These are phyloP conservation scores for Dipodascopsis tothii DNA, from an alignment of 805 yeast genomes.

Conservation along the genomic window DNA sequence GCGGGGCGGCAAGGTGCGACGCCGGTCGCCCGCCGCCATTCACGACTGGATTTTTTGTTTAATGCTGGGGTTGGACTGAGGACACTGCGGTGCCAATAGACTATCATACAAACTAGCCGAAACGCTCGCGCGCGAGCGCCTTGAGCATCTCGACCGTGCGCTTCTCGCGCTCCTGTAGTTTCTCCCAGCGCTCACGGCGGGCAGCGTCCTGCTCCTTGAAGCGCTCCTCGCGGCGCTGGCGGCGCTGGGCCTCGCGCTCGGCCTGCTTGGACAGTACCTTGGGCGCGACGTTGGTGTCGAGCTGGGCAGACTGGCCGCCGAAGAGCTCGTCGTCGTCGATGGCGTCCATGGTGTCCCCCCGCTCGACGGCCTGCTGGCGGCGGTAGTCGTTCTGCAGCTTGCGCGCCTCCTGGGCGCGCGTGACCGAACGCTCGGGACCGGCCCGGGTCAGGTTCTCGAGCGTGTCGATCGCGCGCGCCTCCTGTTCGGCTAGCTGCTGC, in stretches of 20 bases:
- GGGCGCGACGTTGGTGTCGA: slow-evolving; percentile 12
- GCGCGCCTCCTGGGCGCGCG: slow-evolving; percentile 14
- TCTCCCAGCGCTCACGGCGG: slow-evolving; percentile 18
- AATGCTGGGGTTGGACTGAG: no score
- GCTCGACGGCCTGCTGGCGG: slow-evolving; percentile 6
- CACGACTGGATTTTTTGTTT: no score
- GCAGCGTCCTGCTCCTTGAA: slow-evolving; percentile 19
- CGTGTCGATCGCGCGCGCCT: slow-evolving; percentile 3
- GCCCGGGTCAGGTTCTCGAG: slow-evolving; percentile 12
- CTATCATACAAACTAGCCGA: no score
- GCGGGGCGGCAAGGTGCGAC: no score
- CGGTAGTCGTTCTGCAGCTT: slow-evolving; percentile 14
- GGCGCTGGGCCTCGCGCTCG: slow-evolving; percentile 13
- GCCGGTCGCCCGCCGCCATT: no score
- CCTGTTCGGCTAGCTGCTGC: not conserved
- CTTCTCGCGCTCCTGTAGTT: slow-evolving; percentile 12
- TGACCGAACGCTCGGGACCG: slow-evolving; percentile 5
- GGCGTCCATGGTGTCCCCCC: slow-evolving; percentile 15
- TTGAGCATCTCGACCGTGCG: slow-evolving; percentile 18
- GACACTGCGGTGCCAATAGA: no score
- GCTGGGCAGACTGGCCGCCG: slow-evolving; percentile 2
- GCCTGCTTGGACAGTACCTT: slow-evolving; percentile 1
- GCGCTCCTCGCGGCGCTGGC: slow-evolving; percentile 14
- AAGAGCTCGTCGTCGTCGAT: slow-evolving; percentile 14
- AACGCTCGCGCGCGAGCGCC: slow-evolving; percentile 17